Evolutionary conservation across 2,329 filamentous ascomycete genomes (phyloP).

Genomic region (Fusarium vanettenii): DNA sequence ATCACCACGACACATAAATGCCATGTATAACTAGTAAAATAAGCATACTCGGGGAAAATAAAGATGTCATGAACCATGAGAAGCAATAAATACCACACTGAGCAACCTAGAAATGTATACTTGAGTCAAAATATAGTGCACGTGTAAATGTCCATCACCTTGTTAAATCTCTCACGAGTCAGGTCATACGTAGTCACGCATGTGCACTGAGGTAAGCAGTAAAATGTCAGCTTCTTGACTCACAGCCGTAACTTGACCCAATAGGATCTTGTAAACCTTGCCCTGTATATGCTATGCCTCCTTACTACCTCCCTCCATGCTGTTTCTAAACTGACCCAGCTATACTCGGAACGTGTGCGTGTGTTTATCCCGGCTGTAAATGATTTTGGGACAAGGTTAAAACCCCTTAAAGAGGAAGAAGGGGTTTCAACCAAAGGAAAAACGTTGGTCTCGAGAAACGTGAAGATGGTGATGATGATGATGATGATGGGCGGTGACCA

Average conservation of each 20-base stretch:
- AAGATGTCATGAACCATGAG: neutral
- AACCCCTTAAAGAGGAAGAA: neutral
- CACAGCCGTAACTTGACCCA: slow-evolving; percentile 1
- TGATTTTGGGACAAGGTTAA: slow-evolving; percentile 3
- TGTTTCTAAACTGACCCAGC: slow-evolving; percentile 26
- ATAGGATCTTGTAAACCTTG: slow-evolving; percentile 6
- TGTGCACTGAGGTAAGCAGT: neutral
- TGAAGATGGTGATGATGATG: neutral
- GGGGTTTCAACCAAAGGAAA: slow-evolving; percentile 6
- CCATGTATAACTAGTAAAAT: slow-evolving; percentile 30
- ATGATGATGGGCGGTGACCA: slow-evolving; percentile 12
- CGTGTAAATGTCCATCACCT: neutral
- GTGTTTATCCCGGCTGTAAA: slow-evolving; percentile 1
- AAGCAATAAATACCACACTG: neutral
- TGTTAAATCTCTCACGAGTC: neutral
- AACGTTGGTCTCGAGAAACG: slow-evolving; percentile 14
- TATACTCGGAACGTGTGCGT: slow-evolving; percentile 1
- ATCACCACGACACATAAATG: neutral
- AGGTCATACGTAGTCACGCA: neutral
- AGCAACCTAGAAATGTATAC: neutral
- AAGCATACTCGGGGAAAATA: neutral
- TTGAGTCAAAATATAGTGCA: neutral
- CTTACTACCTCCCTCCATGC: neutral
- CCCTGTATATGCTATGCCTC: slow-evolving; percentile 36
- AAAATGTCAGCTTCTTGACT: neutral